A percentile compares a stretch with the other conserved stretches of the same genome.
Conservation (phyloP, 352 stramenopile species). For the Phytophthora rubi region DNA sequence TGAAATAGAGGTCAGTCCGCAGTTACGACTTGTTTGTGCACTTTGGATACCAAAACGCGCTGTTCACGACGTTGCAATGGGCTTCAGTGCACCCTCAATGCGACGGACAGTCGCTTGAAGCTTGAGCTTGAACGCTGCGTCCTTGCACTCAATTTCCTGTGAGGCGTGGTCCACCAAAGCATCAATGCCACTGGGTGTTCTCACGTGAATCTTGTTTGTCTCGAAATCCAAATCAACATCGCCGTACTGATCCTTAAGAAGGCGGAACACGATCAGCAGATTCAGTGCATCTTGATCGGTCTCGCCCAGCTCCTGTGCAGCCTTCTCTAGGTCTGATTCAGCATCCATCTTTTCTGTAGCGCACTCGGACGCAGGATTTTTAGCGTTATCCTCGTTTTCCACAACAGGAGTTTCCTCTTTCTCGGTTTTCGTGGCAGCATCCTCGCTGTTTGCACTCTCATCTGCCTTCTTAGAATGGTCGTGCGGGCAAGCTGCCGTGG, state of each 20-base stretch:
- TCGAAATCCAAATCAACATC: slow-evolving; percentile 88
- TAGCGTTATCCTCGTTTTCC: slow-evolving; percentile 21
- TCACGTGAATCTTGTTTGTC: slow-evolving; percentile 90
- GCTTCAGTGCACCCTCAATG: slow-evolving; percentile 73
- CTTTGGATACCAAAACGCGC: neutral
- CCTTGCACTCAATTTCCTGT: slow-evolving; percentile 71
- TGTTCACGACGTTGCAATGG: slow-evolving; percentile 56
- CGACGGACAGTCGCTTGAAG: slow-evolving; percentile 67
- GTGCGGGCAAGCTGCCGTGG: slow-evolving; percentile 77
- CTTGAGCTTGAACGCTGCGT: slow-evolving; percentile 75
- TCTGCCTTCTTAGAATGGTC: slow-evolving; percentile 72
- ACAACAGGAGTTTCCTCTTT: slow-evolving; percentile 19
- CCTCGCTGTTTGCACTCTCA: slow-evolving; percentile 11
- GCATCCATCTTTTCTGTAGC: slow-evolving; percentile 23
- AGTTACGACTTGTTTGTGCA: neutral
- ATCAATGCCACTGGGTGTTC: slow-evolving; percentile 72
- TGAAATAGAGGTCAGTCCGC: neutral
- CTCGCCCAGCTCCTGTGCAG: slow-evolving; percentile 68
- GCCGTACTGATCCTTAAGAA: slow-evolving; percentile 89
- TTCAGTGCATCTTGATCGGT: slow-evolving; percentile 85
- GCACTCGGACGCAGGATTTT: slow-evolving; percentile 23
- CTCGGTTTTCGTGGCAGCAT: slow-evolving; percentile 23
- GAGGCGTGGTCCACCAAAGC: slow-evolving; percentile 72
- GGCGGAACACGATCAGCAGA: slow-evolving; percentile 80
- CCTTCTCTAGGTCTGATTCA: slow-evolving; percentile 54